phyloP scores from a whole-genome alignment of 352 stramenopile genomes.

The Phytophthora lateralis region DNA sequence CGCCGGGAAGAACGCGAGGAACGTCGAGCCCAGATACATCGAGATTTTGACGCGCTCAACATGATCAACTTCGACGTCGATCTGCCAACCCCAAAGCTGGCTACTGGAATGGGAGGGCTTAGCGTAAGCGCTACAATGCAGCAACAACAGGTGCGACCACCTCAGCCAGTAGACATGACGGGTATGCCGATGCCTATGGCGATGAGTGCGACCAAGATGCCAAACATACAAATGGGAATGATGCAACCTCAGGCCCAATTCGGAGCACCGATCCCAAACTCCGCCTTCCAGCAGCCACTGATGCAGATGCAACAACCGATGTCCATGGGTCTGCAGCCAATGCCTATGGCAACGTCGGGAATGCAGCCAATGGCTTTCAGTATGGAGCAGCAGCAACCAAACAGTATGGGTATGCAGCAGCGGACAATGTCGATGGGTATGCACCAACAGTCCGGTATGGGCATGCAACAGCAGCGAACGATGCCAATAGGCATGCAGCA shows the following conservation, averaged over 20 bases:
- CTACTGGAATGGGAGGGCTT: not conserved
- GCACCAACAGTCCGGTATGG: conserved; percentile 2
- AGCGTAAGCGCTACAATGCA: conserved; percentile 4
- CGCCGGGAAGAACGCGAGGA: conserved; percentile 48
- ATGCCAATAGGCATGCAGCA: conserved; percentile 21
- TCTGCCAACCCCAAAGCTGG: conserved; percentile 13
- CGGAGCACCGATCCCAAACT: not conserved
- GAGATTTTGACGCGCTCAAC: conserved; percentile 70
- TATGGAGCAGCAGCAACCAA: conserved; percentile 9
- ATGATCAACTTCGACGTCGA: conserved; percentile 83
- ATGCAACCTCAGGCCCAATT: conserved; percentile 21
- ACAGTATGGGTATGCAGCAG: not conserved
- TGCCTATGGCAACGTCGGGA: conserved; percentile 8
- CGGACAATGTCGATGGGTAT: conserved; percentile 11
- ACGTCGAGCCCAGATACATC: conserved; percentile 51
- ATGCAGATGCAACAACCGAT: conserved; percentile 14
- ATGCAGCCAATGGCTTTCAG: conserved; percentile 6
- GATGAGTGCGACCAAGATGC: conserved; percentile 20
- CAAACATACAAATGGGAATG: conserved; percentile 22
- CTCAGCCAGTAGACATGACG: conserved; percentile 36
- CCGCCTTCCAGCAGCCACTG: conserved; percentile 8
- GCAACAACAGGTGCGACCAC: conserved; percentile 42
- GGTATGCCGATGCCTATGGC: conserved; percentile 21
- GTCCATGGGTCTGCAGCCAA: conserved; percentile 14
- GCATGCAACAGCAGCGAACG: conserved; percentile 1